Conservation (phyloP, 2,329 filamentous ascomycete genomes). For the Sclerotinia glacialis region DNA sequence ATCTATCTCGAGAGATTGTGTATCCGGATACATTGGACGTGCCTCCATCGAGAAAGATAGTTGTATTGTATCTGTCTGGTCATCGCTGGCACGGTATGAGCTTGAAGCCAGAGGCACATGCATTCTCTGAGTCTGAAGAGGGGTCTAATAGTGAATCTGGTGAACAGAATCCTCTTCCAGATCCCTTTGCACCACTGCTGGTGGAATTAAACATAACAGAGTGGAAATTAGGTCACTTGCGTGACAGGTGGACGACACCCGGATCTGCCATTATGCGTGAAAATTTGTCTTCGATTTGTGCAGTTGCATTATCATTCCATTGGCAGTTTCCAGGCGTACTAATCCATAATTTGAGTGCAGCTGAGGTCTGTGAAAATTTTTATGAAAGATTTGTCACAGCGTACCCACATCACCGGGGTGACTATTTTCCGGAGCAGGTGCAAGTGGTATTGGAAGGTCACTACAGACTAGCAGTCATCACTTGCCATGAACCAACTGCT, state of each 20-base stretch:
- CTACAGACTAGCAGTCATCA: background rate
- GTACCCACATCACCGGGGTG: background rate
- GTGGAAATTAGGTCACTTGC: background rate
- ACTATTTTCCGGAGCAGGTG: background rate
- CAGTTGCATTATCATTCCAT: slow-evolving; percentile 2
- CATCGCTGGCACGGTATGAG: background rate
- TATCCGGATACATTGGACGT: background rate
- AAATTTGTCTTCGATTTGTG: background rate
- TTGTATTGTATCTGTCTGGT: background rate
- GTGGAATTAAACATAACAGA: background rate
- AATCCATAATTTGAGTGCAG: background rate
- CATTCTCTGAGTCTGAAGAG: background rate
- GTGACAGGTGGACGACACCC: background rate
- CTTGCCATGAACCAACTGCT: background rate
- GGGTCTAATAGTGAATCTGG: background rate
- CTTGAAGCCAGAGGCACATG: background rate
- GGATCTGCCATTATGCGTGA: background rate
- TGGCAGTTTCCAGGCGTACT: background rate
- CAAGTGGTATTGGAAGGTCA: background rate
- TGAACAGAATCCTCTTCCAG: background rate
- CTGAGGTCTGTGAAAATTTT: background rate
- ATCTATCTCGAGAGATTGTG: background rate
- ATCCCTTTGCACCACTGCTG: background rate
- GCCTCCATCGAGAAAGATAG: background rate
- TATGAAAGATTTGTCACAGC: background rate